phyloP scores from a whole-genome alignment of 2,329 filamentous ascomycete species.

The Balansia obtecta region DNA sequence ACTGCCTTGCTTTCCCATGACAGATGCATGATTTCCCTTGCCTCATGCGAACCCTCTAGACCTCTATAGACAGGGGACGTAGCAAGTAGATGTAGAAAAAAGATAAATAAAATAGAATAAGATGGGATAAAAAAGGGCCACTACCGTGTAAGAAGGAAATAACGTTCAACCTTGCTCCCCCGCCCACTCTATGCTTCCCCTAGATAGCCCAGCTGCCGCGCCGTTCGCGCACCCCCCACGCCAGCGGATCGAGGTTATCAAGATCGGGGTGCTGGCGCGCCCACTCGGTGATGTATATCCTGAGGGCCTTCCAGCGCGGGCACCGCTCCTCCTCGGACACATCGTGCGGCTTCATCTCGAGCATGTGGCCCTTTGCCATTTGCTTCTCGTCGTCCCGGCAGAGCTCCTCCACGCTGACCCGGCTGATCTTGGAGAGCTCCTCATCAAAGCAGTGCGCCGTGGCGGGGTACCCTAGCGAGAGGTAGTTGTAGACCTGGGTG shows the following conservation, averaged over 20 bases:
- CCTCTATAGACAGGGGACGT: too few relatives aligned
- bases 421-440: conserved; percentile 72
- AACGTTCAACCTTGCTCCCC: too few relatives aligned
- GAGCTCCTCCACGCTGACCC: conserved; percentile 56
- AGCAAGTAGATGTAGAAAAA: too few relatives aligned
- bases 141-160: too few relatives aligned
- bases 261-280: conserved; percentile 73
- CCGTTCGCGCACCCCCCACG: conserved; percentile 56
- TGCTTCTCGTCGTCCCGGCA: conserved; percentile 53
- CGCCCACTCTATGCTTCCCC: too few relatives aligned
- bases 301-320: conserved; percentile 71
- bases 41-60: too few relatives aligned
- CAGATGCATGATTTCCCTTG: too few relatives aligned
- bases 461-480: conserved; percentile 83
- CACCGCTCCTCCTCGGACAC: conserved; percentile 39
- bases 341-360: conserved; percentile 35
- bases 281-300: conserved; percentile 80
- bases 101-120: too few relatives aligned
- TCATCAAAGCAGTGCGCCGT: conserved; percentile 73
- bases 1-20: too few relatives aligned
- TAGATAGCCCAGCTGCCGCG: conserved; percentile 63
- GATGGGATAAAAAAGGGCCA: too few relatives aligned
- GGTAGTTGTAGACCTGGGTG: conserved; percentile 94
- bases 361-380: conserved; percentile 61
- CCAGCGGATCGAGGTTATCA: conserved; percentile 42